Base-by-base conservation (phyloP, 257 asterid genomes). In the Solanum paucissectum region DNA sequence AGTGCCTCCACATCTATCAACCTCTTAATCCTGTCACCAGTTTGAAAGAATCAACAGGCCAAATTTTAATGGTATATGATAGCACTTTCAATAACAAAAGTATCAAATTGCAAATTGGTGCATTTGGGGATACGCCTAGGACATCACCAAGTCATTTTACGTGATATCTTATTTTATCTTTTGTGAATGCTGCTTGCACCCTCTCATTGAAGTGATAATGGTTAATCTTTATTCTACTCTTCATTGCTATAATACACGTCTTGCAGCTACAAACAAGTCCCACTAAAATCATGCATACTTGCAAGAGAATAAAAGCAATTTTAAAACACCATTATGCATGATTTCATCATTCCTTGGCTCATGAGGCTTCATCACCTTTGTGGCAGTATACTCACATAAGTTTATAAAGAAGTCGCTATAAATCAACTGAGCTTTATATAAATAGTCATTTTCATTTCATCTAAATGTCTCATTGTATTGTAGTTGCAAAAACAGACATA, bases 1-100 rank as follows among this genome's bases (percentile, higher is more conserved):
- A 97, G 89, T 37, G 94, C 98, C 88, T 95, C 99, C 86, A 93
- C 92, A 73, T 97, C 98, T 27, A 97, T 96, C 88, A 97, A 91
- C 88, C 92, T 97, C 94, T 95, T 97, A 76, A 97, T 95, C 94
- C 99, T 97, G 94, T 64, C 89, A 90, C 74, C 75, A 85, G 71
- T 46, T 75, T 23, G 34, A 55, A 79, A 85, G 16, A 40, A 46
- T 62, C 23, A 85, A 77, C 55, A 46, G 2, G 20, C 69, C 14
- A 72, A 36, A 81, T 77, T 83, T 64, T 84, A 46, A 13, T 20
- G 69, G 86, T 34, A 25, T 86, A 74, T 27, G 60, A 21, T 16
- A 27, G 85, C 85, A 27, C 85, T 44, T 46, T 79, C 85, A 27
- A 81, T 42, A 68, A 46, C 29, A 46, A 81, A 44, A 46, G 27